A percentile compares a stretch with the other conserved stretches of the same genome.
phyloP scores from a whole-genome alignment of 2,329 filamentous ascomycete species.

The Alternaria novae-zelandiae region DNA sequence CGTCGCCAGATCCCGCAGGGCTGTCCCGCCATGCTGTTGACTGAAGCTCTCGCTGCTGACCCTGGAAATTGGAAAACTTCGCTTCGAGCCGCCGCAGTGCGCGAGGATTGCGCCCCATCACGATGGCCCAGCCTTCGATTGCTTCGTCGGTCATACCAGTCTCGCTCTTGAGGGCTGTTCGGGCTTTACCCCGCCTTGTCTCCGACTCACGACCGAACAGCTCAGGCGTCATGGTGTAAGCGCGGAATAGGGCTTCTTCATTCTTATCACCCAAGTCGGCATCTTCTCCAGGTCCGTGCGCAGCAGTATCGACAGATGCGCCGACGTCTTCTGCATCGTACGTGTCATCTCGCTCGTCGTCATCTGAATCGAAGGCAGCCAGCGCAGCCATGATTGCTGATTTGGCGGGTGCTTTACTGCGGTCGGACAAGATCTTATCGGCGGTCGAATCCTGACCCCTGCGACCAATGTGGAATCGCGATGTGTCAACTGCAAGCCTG shows the following conservation, averaged over 20 bases:
- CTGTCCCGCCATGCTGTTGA: constrained; percentile 67
- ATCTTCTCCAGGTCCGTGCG: constrained; percentile 59
- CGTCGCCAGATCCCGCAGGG: constrained; percentile 62
- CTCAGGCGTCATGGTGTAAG: constrained; percentile 69
- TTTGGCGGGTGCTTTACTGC: constrained; percentile 72
- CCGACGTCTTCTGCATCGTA: constrained; percentile 94
- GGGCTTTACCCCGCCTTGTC: constrained; percentile 68
- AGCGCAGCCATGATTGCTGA: constrained; percentile 88
- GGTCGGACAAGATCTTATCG: constrained; percentile 74
- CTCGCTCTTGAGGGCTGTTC: constrained; percentile 71
- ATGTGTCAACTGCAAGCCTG: constrained; percentile 67
- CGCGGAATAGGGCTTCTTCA: constrained; percentile 76
- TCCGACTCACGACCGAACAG: constrained; percentile 75
- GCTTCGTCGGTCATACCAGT: constrained; percentile 92
- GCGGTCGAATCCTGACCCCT: constrained; percentile 67
- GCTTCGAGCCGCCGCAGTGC: constrained; percentile 73
- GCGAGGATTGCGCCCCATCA: constrained; percentile 76
- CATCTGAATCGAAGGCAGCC: constrained; percentile 87
- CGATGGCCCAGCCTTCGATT: constrained; percentile 92
- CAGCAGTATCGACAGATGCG: constrained; percentile 75
- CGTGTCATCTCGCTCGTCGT: constrained; percentile 96
- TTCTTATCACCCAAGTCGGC: constrained; percentile 62
- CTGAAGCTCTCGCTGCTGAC: constrained; percentile 68
- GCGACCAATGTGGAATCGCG: constrained; percentile 81
- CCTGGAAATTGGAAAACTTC: constrained; percentile 70